phyloP scores from a whole-genome alignment of 1,139 yeast species.

The Suhomyces wounanorum region DNA sequence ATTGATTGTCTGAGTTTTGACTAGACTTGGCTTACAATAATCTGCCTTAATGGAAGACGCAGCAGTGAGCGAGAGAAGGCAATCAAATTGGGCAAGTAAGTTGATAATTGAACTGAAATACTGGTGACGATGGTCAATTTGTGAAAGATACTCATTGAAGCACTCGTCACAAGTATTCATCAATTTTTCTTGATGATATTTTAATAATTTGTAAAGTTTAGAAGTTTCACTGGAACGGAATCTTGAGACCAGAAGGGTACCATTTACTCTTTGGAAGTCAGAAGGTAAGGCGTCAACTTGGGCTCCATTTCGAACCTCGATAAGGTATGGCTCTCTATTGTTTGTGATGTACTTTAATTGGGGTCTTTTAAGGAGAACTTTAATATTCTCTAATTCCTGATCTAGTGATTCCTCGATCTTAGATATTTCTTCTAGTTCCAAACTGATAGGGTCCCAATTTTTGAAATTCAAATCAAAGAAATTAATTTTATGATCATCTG shows the following conservation, averaged over 20 bases:
- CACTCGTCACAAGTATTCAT: slow-evolving; percentile 56
- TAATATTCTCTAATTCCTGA: slow-evolving; percentile 51
- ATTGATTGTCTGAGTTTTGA: slow-evolving; percentile 45
- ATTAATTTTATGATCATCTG: slow-evolving; percentile 9
- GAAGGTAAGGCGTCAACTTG: slow-evolving; percentile 59
- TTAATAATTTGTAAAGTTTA: slow-evolving; percentile 53
- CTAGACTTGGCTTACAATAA: slow-evolving; percentile 59
- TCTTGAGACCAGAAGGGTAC: slow-evolving; percentile 70
- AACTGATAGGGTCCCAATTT: slow-evolving; percentile 43
- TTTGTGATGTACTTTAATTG: slow-evolving; percentile 57
- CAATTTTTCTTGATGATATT: slow-evolving; percentile 64
- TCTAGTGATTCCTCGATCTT: slow-evolving; percentile 47
- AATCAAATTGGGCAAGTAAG: slow-evolving; percentile 66
- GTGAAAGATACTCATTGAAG: slow-evolving; percentile 52
- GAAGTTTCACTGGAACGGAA: slow-evolving; percentile 65
- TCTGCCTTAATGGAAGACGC: slow-evolving; percentile 51
- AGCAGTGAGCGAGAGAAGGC: slow-evolving; percentile 70
- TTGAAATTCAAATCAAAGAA: slow-evolving; percentile 53
- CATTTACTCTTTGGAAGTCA: slow-evolving; percentile 75
- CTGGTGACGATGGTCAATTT: slow-evolving; percentile 50
- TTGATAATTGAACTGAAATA: slow-evolving; percentile 52
- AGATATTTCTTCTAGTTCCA: slow-evolving; percentile 44
- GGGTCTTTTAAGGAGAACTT: slow-evolving; percentile 55
- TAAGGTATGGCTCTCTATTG: slow-evolving; percentile 64
- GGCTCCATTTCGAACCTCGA: slow-evolving; percentile 68